Evolutionary conservation across 495 filamentous ascomycete species (phyloP).

Genomic region (Opeltia flavorubescens): DNA sequence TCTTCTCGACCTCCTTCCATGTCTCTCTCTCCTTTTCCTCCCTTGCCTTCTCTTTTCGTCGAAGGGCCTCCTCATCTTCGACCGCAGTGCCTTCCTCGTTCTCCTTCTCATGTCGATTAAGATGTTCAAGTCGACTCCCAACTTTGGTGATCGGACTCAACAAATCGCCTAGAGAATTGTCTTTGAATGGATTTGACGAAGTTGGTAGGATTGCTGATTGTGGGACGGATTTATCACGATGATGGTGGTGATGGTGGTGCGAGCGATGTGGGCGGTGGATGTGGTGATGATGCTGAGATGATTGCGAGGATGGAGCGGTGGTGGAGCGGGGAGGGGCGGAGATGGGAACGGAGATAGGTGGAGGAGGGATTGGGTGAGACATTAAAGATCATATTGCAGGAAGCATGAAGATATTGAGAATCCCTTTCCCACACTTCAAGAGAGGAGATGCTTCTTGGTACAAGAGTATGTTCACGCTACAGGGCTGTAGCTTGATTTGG

Average conservation of each 20-base stretch:
- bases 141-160: neutral
- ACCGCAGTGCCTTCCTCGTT: constrained; percentile 1
- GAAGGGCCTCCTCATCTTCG: neutral
- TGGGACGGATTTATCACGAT: neutral
- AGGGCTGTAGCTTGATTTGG: too few species aligned
- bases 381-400: too few species aligned
- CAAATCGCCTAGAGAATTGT: neutral
- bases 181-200: neutral
- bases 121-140: constrained; percentile 14
- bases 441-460: too few species aligned
- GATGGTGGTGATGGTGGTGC: neutral
- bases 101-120: constrained; percentile 24
- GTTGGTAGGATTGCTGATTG: constrained; percentile 2
- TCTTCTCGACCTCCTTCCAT: constrained; percentile 19
- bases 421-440: too few species aligned
- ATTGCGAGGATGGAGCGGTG: neutral
- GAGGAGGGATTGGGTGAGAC: constrained; percentile 31
- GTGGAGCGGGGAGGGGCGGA: neutral
- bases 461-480: too few species aligned
- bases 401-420: too few species aligned
- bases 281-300: constrained; percentile 2
- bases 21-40: neutral
- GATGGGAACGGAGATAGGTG: constrained; percentile 25
- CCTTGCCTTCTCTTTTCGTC: neutral
- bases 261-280: constrained; percentile 4